Evolutionary conservation across 371 early-diverging fungal genomes (phyloP), one percentile per base, ranked within the genome.

Genomic region (Mortierella sp.): DNA sequence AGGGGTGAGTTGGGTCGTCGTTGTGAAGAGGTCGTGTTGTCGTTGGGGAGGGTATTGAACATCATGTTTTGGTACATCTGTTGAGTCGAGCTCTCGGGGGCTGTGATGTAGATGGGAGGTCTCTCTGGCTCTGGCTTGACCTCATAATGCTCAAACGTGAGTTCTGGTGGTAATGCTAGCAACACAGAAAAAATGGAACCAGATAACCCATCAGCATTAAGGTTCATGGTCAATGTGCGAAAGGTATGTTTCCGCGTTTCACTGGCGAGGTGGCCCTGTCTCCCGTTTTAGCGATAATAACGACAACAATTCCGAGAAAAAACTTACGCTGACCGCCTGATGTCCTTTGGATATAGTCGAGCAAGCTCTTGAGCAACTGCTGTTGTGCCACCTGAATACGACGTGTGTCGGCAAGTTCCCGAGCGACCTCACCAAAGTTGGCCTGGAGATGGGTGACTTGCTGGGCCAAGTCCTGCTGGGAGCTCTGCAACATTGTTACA

Each of bases 401-500:
- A 56, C 92, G 93, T 6, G 94, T 92, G 65, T 95, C 95, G 14
- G 91, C 88, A 70, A 96, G 88, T 80, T 97, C 96, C 41, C 92
- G 88, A 14, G 92, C 89, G 24, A 96, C 91, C 78, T 94, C 93
- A 14, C 84, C 82, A 78, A 95, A 92, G 70, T 91, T 93, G 56
- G 93, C 92, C 78, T 95, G 94, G 11, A 97, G 89, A 38, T 93
- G 91, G n/a, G 89, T 88, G 49, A 96, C 87, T 80, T 95, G 94
- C 87, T 94, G 94, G 71, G 92, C 87, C 82, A 96, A 90, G 68
- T 96, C 96, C n/a, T 91, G 88, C 80, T 96, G 96, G 12, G 94
- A 90, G 35, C 91, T 90, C 81, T 96, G 95, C 81, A 97, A 88
- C 85, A 95, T 89, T 24, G 93, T 92, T 76, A 96, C 88, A 83